Base-by-base conservation (phyloP, 2,329 filamentous ascomycete genomes). In the Aspergillus sclerotialis region DNA sequence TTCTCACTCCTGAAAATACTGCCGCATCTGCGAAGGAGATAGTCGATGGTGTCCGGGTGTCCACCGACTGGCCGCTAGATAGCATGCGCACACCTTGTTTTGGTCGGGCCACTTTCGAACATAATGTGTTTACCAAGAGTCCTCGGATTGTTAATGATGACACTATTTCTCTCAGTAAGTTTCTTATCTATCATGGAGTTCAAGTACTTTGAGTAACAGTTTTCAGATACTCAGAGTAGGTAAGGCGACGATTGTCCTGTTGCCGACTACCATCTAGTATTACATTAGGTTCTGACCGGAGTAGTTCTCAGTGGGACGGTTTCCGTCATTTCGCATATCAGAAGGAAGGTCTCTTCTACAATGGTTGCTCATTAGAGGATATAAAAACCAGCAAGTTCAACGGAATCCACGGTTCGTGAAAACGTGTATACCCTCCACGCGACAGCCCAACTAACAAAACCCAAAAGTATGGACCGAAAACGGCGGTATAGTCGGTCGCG, bases 21-120 rank as follows among this genome's bases (percentile, higher is more conserved):
- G 55, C 6, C 33, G 50, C 55, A 5, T 68, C 68, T 0, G 60
- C 67, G 1, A 51, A 56, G 12, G 68, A 72, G 44, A 72, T 73
- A 41, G 58, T 60, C 10, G 45, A 52, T 3, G 55, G 53, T 1
- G 40, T 56, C 11, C 49, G 53, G 4, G 63, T 81, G 33, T 76
- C 73, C 2, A 66, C 80, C 13, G 76, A 82, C 58, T 76, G 76
- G 66, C 67, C 74, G 0, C 63, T 82, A 4, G 65, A 76, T 55
- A 69, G 76, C 52, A 54, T 66, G 19, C 56, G 69, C 29, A 52
- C 67, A 7, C 65, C 73, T 12, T 73, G 77, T 52, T 78, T 80
- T 54, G 62, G 66, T 37, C 68, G 78, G 11, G 66, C 71, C 39
- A 55, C 64, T 3, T 77, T 82, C 48, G 63, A 74, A 39, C 68